phyloP scores from a whole-genome alignment of 2,329 filamentous ascomycete genomes.

The Trichoderma koningiopsis region DNA sequence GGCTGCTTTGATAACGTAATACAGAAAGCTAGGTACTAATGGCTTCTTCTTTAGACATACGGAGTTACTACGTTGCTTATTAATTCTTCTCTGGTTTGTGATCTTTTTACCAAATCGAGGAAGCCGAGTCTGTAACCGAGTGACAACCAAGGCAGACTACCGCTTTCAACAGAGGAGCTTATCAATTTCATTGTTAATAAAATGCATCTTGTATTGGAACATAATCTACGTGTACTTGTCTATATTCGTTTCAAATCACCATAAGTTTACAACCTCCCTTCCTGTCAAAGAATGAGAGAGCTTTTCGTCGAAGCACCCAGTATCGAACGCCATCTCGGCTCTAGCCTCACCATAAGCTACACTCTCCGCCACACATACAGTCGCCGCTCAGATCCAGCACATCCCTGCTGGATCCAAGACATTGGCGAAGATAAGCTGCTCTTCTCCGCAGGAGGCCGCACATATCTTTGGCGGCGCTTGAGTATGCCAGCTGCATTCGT shows the following conservation, averaged over 20 bases:
- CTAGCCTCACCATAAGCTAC: not conserved
- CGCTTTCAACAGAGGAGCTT: not conserved
- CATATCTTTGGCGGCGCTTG: slow-evolving; percentile 1
- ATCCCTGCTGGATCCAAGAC: not conserved
- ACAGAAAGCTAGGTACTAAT: not conserved
- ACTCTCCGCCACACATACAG: slow-evolving; percentile 9
- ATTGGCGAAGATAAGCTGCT: not conserved
- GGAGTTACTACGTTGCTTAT: no score
- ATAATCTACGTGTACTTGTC: not conserved
- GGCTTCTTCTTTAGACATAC: no score
- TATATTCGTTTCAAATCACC: not conserved
- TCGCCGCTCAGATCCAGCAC: slow-evolving; percentile 15
- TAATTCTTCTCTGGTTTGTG: not conserved
- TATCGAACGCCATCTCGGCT: not conserved
- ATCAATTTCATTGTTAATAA: not conserved
- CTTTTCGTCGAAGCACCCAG: not conserved
- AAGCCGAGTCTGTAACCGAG: not conserved
- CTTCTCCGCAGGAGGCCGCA: slow-evolving; percentile 14
- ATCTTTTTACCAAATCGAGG: rapidly evolving
- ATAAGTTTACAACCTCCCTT: not conserved
- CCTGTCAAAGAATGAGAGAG: not conserved
- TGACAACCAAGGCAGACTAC: no score
- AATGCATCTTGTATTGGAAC: not conserved
- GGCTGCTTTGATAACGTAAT: not conserved
- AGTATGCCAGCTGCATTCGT: slow-evolving; percentile 12